Percentiles rank a stretch among this genome's conserved stretches.
Evolutionary conservation across 257 asterid species (phyloP).

Genomic region (Eucommia ulmoides): DNA sequence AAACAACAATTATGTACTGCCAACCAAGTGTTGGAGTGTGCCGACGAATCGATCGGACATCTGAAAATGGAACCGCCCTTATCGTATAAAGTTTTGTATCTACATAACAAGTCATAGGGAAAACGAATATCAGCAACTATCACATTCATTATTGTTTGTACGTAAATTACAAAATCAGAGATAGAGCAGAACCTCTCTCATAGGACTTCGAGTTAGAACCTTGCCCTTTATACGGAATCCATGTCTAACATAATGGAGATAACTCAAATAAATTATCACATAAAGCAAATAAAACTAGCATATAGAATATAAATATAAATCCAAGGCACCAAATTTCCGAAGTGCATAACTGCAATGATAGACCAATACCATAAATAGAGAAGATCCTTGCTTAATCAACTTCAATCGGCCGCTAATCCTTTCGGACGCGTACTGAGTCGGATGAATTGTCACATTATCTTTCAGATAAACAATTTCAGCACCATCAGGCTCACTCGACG

Average conservation of each 20-base stretch:
- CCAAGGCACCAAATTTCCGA: too few species aligned
- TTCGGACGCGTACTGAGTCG: constrained; percentile 82
- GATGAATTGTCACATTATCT: constrained; percentile 97
- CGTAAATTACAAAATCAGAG: too few species aligned
- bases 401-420: constrained; percentile 93
- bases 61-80: constrained; percentile 83
- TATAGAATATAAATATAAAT: too few species aligned
- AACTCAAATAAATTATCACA: too few species aligned
- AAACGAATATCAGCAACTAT: too few species aligned
- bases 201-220: constrained; percentile 66
- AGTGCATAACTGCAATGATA: background rate
- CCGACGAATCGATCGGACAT: constrained; percentile 75
- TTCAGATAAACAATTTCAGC: constrained; percentile 66
- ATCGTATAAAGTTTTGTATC: constrained; percentile 80
- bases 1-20: constrained; percentile 85
- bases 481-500: constrained; percentile 53
- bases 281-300: too few species aligned
- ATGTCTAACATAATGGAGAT: constrained; percentile 39
- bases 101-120: constrained; percentile 51
- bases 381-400: constrained; percentile 74
- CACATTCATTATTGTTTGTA: too few species aligned
- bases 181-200: constrained; percentile 56
- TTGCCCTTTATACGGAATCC: constrained; percentile 98
- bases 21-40: constrained; percentile 88
- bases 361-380: constrained; percentile 61